Evolutionary conservation across 2,329 filamentous ascomycete genomes (phyloP), one percentile per base, ranked within the genome.

Genomic region (Pezicula carpinea): DNA sequence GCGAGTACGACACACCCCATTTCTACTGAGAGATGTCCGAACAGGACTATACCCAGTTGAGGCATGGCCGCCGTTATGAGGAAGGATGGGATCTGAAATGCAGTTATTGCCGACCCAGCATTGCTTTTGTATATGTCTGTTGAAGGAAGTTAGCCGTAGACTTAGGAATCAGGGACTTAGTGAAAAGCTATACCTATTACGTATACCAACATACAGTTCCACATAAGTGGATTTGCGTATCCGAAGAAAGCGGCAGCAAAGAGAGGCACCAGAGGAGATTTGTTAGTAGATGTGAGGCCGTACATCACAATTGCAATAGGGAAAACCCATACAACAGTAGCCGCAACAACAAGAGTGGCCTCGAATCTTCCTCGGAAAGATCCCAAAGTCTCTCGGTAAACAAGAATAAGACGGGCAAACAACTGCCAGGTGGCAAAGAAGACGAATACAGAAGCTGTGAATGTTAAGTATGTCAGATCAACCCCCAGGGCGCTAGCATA

Each of bases 171-270:
- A 13, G 15, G 21, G 14, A 11, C 7, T 7, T n/a, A 38, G 26
- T 29, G 22, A 21, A 36, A 22, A 34, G 15, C 10, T 46, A 19
- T 51, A 56, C 56, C 66, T 23, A 67, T 66, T 39, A 70, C 66
- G 51, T 71, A 71, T 44, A 67, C 71, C 38, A 71, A 53, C 68
- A 70, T 71, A 41, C 59, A 55, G n/a, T 70, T 58, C 66, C 66
- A 71, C 4, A 71, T 59, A n/a, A 71, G 50, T 7, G 69, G 67
- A 50, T 70, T 67, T 22, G 64, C 67, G 50, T 70, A 66, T 6
- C 67, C 68, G 15, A 71, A 58, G 6, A 70, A 52, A 8, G 52
- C 65, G 29, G 68, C 68, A 6, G 68, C 67, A 4, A 69, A 54
- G 34, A 71, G 59, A 8, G 68, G 68, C 2, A 64, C 68, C 69